A percentile compares a stretch with the other conserved stretches of the same genome.
These are phyloP conservation scores for Cerrena zonata DNA, from an alignment of 1,284 basidiomycete species.

Conservation along the genomic window DNA sequence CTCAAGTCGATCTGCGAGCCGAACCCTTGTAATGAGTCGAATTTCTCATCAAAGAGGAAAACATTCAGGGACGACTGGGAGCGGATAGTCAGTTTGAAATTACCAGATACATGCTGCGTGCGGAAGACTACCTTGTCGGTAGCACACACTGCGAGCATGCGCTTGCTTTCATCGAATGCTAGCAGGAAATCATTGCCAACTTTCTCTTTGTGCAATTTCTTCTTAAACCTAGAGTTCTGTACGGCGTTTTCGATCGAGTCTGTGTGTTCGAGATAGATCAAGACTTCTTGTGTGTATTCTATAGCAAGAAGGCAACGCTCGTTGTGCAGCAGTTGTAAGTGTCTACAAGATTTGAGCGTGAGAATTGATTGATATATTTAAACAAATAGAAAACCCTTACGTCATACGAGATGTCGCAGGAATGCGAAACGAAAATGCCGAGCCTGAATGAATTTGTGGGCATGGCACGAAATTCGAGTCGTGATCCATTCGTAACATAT, in stretches of 20 bases:
- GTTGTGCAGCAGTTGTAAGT: conserved; percentile 31
- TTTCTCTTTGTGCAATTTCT: conserved; percentile 37
- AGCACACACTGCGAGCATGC: conserved; percentile 40
- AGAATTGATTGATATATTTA: background rate
- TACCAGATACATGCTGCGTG: background rate
- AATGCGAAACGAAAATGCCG: conserved; percentile 29
- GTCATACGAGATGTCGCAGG: conserved; percentile 28
- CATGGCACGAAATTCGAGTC: conserved; percentile 33
- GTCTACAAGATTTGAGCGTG: conserved; percentile 24
- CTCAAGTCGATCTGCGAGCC: conserved; percentile 37
- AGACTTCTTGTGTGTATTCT: conserved; percentile 30
- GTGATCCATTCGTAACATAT: conserved; percentile 35
- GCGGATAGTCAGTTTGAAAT: background rate
- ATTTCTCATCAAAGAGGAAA: conserved; percentile 42
- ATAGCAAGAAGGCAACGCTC: conserved; percentile 39
- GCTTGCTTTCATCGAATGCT: conserved; percentile 46
- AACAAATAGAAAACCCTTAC: conserved; percentile 24
- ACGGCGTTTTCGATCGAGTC: conserved; percentile 29
- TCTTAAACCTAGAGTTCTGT: conserved; percentile 19
- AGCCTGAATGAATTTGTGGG: conserved; percentile 23
- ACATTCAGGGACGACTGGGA: conserved; percentile 36
- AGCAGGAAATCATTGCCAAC: conserved; percentile 39
- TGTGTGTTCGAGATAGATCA: conserved; percentile 36
- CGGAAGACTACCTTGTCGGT: conserved; percentile 30
- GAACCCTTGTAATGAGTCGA: conserved; percentile 29